Evolutionary conservation across 2,329 filamentous ascomycete genomes (phyloP).

Genomic region (Neofusicoccum sp.): DNA sequence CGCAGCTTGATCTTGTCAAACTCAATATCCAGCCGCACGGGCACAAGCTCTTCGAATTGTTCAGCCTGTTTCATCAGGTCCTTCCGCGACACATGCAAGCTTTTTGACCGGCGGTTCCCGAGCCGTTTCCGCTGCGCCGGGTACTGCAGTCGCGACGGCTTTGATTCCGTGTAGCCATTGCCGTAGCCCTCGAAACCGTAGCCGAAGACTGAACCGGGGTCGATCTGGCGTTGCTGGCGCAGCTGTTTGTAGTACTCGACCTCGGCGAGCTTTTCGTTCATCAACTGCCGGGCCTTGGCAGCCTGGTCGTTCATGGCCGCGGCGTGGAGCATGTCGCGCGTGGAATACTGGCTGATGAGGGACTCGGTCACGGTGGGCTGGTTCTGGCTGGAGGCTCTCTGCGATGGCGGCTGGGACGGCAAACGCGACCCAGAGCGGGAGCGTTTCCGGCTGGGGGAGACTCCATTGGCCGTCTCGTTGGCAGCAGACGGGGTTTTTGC

Average conservation of each 20-base stretch:
- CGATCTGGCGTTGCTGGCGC: constrained; percentile 57
- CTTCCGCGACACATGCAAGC: constrained; percentile 72
- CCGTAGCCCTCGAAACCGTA: constrained; percentile 84
- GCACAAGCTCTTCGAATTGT: constrained; percentile 86
- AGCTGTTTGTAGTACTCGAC: constrained; percentile 68
- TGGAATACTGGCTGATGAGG: constrained; percentile 62
- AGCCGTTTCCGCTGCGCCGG: constrained; percentile 72
- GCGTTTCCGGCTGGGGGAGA: constrained; percentile 54
- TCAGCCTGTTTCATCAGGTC: constrained; percentile 83
- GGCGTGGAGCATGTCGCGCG: constrained; percentile 61
- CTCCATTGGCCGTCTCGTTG: constrained; percentile 47
- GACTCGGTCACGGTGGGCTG: constrained; percentile 42
- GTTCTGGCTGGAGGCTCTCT: constrained; percentile 40
- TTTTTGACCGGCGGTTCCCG: constrained; percentile 71
- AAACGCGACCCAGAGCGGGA: constrained; percentile 59
- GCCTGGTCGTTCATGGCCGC: constrained; percentile 52
- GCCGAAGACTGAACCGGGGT: constrained; percentile 61
- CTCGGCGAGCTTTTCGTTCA: constrained; percentile 64
- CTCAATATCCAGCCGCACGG: constrained; percentile 88
- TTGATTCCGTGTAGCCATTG: constrained; percentile 76
- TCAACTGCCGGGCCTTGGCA: constrained; percentile 43
- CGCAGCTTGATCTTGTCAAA: constrained; percentile 93
- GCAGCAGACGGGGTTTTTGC: constrained; percentile 32
- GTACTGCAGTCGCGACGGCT: constrained; percentile 71
- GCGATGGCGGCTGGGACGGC: constrained; percentile 39